These are phyloP conservation scores for Russula ochroleuca DNA, from an alignment of 768 basidiomycete genomes.

Conservation along the genomic window DNA sequence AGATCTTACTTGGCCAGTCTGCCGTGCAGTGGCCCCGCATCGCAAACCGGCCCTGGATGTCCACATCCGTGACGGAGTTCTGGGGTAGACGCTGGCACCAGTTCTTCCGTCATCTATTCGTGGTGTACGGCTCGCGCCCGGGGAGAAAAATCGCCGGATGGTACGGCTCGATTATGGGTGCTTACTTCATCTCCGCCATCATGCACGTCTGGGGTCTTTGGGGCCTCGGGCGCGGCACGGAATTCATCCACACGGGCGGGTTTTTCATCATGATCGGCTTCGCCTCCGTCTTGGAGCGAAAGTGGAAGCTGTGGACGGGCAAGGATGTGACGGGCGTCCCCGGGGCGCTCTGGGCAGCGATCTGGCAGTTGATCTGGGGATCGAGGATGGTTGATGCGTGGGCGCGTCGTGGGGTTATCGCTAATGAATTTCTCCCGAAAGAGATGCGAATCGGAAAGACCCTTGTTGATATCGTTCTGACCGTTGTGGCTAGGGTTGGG, in stretches of 20 bases:
- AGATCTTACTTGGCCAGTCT: slow-evolving; percentile 34
- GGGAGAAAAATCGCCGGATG: slow-evolving; percentile 45
- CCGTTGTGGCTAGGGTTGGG: slow-evolving; percentile 2
- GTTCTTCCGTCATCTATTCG: slow-evolving; percentile 35
- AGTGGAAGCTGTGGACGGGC: slow-evolving; percentile 46
- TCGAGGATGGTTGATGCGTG: slow-evolving; percentile 23
- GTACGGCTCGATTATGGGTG: slow-evolving; percentile 50
- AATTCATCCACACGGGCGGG: slow-evolving; percentile 42
- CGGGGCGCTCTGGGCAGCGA: slow-evolving; percentile 51
- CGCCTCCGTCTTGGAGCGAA: slow-evolving; percentile 47
- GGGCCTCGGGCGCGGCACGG: slow-evolving; percentile 56
- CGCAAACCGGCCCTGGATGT: slow-evolving; percentile 37
- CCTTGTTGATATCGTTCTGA: slow-evolving; percentile 6
- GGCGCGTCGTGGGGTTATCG: slow-evolving; percentile 22
- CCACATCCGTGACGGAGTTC: slow-evolving; percentile 40
- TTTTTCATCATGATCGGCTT: slow-evolving; percentile 60
- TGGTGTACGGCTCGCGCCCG: slow-evolving; percentile 34
- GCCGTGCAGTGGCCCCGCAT: slow-evolving; percentile 38
- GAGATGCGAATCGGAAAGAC: slow-evolving; percentile 19
- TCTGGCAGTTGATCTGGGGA: slow-evolving; percentile 47
- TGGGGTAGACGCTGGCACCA: slow-evolving; percentile 44
- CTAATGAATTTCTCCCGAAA: slow-evolving; percentile 15
- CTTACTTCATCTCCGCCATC: slow-evolving; percentile 55
- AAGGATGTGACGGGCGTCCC: slow-evolving; percentile 43
- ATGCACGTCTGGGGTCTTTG: slow-evolving; percentile 57